Conservation (phyloP, 2,329 filamentous ascomycete genomes). For the Epichloe sp. region DNA sequence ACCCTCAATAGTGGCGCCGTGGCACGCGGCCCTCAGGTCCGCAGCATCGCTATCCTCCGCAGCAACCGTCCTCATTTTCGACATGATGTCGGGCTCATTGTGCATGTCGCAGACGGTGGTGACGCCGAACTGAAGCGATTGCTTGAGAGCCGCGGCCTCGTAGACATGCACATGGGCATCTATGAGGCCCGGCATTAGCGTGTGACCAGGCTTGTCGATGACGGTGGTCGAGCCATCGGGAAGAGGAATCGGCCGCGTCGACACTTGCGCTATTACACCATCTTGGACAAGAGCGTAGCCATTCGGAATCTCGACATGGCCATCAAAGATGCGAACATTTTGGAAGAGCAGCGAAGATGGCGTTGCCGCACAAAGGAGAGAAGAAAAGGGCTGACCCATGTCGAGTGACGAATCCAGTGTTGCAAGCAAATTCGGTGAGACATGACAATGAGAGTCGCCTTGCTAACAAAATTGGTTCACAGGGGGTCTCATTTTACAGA, state of each 20-base stretch:
- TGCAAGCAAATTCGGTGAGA: not conserved
- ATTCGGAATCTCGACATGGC: constrained; percentile 24
- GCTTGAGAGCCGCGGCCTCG: constrained; percentile 24
- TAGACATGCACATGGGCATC: constrained; percentile 36
- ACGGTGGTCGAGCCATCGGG: constrained; percentile 11
- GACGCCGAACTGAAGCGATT: constrained; percentile 34
- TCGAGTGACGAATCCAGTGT: not conserved
- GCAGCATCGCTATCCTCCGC: constrained; percentile 19
- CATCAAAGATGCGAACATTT: constrained; percentile 32
- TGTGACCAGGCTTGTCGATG: constrained; percentile 31
- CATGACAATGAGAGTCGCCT: not conserved
- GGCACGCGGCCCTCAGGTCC: constrained; percentile 34
- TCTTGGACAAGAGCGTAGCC: constrained; percentile 27
- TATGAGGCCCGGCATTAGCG: constrained; percentile 35
- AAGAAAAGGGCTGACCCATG: constrained; percentile 2
- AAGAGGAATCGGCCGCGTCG: constrained; percentile 3
- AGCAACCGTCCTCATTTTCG: constrained; percentile 16
- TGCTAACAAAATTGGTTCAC: not conserved
- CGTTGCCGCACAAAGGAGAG: not conserved
- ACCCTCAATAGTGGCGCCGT: constrained; percentile 35
- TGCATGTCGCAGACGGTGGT: constrained; percentile 40
- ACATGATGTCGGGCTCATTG: constrained; percentile 21
- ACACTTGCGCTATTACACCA: constrained; percentile 24
- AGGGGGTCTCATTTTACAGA: not conserved
- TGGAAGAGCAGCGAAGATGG: constrained; percentile 4